phyloP scores from a whole-genome alignment of 345 rosid genomes.

The Xanthoceras sorbifolium region DNA sequence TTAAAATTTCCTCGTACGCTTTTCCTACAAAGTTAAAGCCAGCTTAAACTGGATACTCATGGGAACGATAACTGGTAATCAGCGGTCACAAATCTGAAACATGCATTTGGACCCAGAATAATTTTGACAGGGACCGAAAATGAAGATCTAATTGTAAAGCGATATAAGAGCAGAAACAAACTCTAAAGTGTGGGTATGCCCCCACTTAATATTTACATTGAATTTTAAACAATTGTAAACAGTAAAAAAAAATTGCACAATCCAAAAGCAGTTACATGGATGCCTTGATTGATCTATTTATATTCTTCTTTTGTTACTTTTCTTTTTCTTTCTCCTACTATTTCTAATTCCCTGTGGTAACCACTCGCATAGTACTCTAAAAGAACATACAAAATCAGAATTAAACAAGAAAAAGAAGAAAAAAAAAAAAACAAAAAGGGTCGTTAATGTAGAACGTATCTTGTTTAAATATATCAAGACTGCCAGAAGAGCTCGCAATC shows the following conservation, averaged over 20 bases:
- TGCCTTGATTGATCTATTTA: conserved; percentile 25
- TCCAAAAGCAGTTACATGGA: conserved; percentile 28
- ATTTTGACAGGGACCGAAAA: neutral
- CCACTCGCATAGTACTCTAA: conserved; percentile 31
- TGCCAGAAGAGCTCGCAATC: conserved; percentile 94
- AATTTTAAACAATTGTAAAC: conserved; percentile 4
- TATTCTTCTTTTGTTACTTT: conserved; percentile 14
- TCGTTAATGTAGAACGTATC: conserved; percentile 19
- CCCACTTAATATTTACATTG: conserved; percentile 34
- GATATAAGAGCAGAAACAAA: neutral
- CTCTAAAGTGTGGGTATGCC: neutral
- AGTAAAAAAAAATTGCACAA: neutral
- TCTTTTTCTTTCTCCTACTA: conserved; percentile 16
- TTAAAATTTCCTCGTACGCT: too few relatives aligned
- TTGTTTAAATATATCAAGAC: conserved; percentile 43
- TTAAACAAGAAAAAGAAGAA: conserved; percentile 6
- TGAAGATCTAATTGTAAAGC: neutral
- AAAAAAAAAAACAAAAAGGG: conserved; percentile 18
- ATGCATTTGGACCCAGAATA: neutral
- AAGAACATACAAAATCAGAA: conserved; percentile 24
- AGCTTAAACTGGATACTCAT: too few relatives aligned
- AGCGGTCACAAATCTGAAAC: neutral
- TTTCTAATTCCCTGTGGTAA: conserved; percentile 32
- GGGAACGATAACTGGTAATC: too few relatives aligned
- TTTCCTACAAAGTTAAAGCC: too few relatives aligned